Percentiles rank a stretch among this genome's conserved stretches.
Conservation (phyloP, 2,329 filamentous ascomycete species). For the Fusarium proliferatum region DNA sequence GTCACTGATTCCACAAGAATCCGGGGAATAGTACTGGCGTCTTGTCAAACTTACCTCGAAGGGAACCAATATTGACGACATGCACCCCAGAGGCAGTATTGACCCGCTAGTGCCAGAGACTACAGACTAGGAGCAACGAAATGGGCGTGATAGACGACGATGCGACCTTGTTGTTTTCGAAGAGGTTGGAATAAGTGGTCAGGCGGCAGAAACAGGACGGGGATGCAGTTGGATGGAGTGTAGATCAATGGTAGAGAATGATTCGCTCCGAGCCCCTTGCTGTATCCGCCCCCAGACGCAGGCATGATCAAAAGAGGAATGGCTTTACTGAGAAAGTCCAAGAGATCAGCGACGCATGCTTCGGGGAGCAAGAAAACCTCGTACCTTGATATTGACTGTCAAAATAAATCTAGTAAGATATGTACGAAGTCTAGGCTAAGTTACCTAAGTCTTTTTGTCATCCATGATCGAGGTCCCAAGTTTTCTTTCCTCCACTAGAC, state of each 20-base stretch:
- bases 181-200: slow-evolving; percentile 43
- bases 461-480: background rate
- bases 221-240: slow-evolving; percentile 39
- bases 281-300: slow-evolving; percentile 37
- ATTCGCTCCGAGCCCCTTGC: slow-evolving; percentile 35
- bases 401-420: background rate
- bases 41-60: slow-evolving; percentile 17
- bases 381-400: background rate
- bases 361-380: background rate
- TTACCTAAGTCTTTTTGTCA: background rate
- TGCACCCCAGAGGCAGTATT: slow-evolving; percentile 26
- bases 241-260: slow-evolving; percentile 23
- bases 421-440: fast-evolving
- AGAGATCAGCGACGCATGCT: slow-evolving; percentile 31
- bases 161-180: slow-evolving; percentile 24
- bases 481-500: background rate
- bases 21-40: slow-evolving; percentile 16
- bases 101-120: slow-evolving; percentile 20
- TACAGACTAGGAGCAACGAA: slow-evolving; percentile 12
- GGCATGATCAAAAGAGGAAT: slow-evolving; percentile 37
- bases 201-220: slow-evolving; percentile 42
- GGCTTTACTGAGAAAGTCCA: slow-evolving; percentile 16
- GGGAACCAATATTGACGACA: slow-evolving; percentile 16
- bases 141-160: slow-evolving; percentile 27
- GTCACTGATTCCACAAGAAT: slow-evolving; percentile 19